Percentiles rank a stretch among this genome's conserved stretches.
These are phyloP conservation scores for Termitomyces sp. DNA, from an alignment of 768 basidiomycete genomes.

Conservation along the genomic window DNA sequence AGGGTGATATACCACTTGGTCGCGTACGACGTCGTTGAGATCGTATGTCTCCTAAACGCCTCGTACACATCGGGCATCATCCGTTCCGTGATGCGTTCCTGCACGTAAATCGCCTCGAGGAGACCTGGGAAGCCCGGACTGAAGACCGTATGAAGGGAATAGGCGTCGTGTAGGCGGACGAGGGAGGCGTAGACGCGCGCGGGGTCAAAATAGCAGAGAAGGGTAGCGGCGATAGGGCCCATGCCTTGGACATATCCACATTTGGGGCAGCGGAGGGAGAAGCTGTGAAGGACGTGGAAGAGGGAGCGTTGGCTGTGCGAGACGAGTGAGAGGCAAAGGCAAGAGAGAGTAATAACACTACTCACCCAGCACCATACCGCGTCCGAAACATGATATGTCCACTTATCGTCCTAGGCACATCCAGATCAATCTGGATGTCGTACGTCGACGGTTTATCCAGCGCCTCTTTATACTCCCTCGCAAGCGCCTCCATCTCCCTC, in stretches of 20 bases:
- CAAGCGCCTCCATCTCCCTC: slow-evolving; percentile 37
- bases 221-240: slow-evolving; percentile 94
- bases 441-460: slow-evolving; percentile 80
- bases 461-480: slow-evolving; percentile 49
- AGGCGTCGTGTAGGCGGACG: slow-evolving; percentile 84
- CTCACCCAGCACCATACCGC: slow-evolving; percentile 91
- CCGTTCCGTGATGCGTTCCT: slow-evolving; percentile 81
- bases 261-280: slow-evolving; percentile 74
- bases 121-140: slow-evolving; percentile 93
- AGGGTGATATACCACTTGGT: slow-evolving; percentile 99
- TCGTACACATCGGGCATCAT: slow-evolving; percentile 88
- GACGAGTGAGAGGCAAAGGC: background rate
- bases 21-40: slow-evolving; percentile 91
- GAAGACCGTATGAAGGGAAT: slow-evolving; percentile 85
- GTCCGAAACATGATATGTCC: slow-evolving; percentile 94
- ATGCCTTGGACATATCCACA: slow-evolving; percentile 99
- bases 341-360: slow-evolving; percentile 4
- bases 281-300: slow-evolving; percentile 91
- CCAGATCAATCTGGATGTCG: slow-evolving; percentile 97
- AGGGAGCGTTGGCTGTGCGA: slow-evolving; percentile 78
- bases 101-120: slow-evolving; percentile 92
- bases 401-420: slow-evolving; percentile 93
- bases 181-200: slow-evolving; percentile 82
- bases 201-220: slow-evolving; percentile 90
- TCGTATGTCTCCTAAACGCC: slow-evolving; percentile 82